Evolutionary conservation across 495 filamentous ascomycete genomes (phyloP).

Genomic region (Halenospora varia): DNA sequence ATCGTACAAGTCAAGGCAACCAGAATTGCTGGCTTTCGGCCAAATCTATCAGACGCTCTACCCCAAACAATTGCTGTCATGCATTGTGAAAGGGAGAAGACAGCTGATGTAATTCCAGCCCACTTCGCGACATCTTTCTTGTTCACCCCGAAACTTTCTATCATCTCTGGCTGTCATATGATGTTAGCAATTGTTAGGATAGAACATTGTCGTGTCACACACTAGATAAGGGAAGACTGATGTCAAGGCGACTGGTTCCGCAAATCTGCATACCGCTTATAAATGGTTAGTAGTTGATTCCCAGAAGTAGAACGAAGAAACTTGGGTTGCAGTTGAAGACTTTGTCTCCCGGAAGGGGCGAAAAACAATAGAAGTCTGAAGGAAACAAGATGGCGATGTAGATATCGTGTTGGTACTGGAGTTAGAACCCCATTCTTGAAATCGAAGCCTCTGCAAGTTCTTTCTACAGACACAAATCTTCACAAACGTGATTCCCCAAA

Average conservation of each 20-base stretch:
- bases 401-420: too few species aligned
- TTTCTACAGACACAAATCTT: too few species aligned
- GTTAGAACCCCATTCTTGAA: too few species aligned
- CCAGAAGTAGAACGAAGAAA: too few species aligned
- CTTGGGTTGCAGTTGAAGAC: too few species aligned
- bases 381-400: too few species aligned
- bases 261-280: slow-evolving; percentile 66
- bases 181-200: slow-evolving; percentile 21
- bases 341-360: too few species aligned
- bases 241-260: slow-evolving; percentile 79
- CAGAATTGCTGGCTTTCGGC: slow-evolving; percentile 73
- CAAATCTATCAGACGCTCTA: slow-evolving; percentile 65
- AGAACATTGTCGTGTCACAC: not conserved
- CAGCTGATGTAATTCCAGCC: slow-evolving; percentile 66
- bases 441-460: too few species aligned
- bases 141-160: slow-evolving; percentile 71
- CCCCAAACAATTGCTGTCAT: slow-evolving; percentile 76
- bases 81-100: slow-evolving; percentile 71
- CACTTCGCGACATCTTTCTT: slow-evolving; percentile 71
- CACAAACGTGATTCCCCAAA: too few species aligned
- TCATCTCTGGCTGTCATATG: slow-evolving; percentile 69
- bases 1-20: slow-evolving; percentile 68
- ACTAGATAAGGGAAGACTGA: slow-evolving; percentile 82
- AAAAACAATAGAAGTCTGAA: too few species aligned
- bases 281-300: not conserved